Evolutionary conservation across 1,139 yeast genomes (phyloP), one percentile per base, ranked within the genome.

Genomic region (Meyerozyma athensensis): DNA sequence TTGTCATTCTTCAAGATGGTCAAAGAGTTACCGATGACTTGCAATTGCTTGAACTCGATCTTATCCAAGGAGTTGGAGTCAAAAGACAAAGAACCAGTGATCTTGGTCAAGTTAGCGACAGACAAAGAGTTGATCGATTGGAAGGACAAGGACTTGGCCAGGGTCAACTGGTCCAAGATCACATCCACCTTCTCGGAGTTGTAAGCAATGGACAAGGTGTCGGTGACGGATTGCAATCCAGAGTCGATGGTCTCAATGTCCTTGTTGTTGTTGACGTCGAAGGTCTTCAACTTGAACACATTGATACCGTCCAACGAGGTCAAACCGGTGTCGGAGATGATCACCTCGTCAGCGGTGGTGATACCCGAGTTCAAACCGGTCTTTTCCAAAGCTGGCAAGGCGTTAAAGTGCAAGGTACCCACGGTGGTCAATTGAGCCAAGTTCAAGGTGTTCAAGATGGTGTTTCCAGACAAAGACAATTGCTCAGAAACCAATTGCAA

Each of bases 81-180:
- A 73, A 89, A 72, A 56, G 95, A 84, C 48, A 87, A 64, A 42
- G 96, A 85, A 49, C 86, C 81, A 72, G 86, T 86, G 56, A 92
- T 81, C 45, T 66, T 54, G 54, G 79, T 65, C 65, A 92, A 74
- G 71, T 77, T 73, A 45, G 79, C 71, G 63, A 86, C 76, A 37
- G 86, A 74, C 47, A 87, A 72, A 22, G 90, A 77, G 52, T 81
- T 66, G 55, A 87, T 82, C 52, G 80, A 81, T 67, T 86, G 85
- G 72, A 90, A 77, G 49, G 86, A 79, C 53, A 90, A 69, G 74
- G 86, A 83, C 75, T 85, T 84, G 50, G 96, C 97, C 79, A 87
- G 76, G 46, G 72, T 55, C 63, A 92, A 79, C 56, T 74, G 64
- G 61, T 82, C 79, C 52, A 90, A 85, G 45, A 65, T 51, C 50